Percentiles rank a stretch among this genome's conserved stretches.
Conservation (phyloP, 1,284 basidiomycete genomes). For the Bjerkandera adusta region DNA sequence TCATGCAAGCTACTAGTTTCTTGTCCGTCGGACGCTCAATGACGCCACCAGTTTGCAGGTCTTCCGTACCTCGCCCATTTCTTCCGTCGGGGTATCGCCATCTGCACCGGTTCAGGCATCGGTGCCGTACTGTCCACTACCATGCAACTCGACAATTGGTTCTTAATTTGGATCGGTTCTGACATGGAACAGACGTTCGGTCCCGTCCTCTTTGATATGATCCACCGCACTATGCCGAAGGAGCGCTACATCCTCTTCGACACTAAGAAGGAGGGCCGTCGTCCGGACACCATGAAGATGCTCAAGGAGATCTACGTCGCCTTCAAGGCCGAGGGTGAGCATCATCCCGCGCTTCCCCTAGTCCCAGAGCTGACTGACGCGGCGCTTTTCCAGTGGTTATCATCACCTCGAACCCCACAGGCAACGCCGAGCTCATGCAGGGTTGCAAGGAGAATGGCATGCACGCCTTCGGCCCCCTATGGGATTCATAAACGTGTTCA, state of each 20-base stretch:
- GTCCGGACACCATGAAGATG: slow-evolving; percentile 36
- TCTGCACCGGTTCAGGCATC: slow-evolving; percentile 38
- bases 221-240: slow-evolving; percentile 46
- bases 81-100: slow-evolving; percentile 35
- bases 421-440: slow-evolving; percentile 14
- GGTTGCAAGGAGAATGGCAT: slow-evolving; percentile 15
- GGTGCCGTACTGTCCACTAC: slow-evolving; percentile 37
- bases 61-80: slow-evolving; percentile 36
- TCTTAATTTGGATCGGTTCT: slow-evolving; percentile 50
- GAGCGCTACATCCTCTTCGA: slow-evolving; percentile 57
- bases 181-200: slow-evolving; percentile 37
- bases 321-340: slow-evolving; percentile 36
- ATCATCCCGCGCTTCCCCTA: background rate
- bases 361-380: background rate
- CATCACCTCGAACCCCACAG: slow-evolving; percentile 12
- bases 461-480: slow-evolving; percentile 15
- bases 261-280: slow-evolving; percentile 46
- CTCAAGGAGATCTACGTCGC: slow-evolving; percentile 31
- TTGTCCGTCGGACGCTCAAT: background rate
- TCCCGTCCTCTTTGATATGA: slow-evolving; percentile 35
- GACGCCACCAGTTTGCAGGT: slow-evolving; percentile 29
- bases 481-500: slow-evolving; percentile 14
- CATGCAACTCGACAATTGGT: slow-evolving; percentile 37
- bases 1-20: background rate
- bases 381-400: slow-evolving; percentile 4